Percentiles rank a stretch among this genome's conserved stretches.
Conservation (phyloP, 805 yeast genomes). For the Candida chilensis region DNA sequence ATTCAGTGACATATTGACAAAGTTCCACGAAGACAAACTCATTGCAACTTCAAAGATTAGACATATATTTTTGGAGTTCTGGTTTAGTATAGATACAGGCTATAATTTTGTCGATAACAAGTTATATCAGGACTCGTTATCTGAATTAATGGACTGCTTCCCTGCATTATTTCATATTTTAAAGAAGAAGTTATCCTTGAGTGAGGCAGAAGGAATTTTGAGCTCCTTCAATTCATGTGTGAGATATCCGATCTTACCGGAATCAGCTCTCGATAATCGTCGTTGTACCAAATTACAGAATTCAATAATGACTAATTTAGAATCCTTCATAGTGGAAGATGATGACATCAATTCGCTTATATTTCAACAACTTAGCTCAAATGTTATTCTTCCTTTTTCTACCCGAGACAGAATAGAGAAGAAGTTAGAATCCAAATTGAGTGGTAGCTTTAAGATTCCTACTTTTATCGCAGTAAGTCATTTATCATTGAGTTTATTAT, state of each 20-base stretch:
- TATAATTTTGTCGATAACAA: conserved; percentile 27
- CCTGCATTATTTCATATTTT: conserved; percentile 33
- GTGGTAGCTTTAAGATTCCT: conserved; percentile 38
- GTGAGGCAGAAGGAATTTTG: conserved; percentile 40
- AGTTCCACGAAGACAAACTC: conserved; percentile 10
- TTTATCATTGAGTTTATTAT: conserved; percentile 31
- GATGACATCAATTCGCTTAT: conserved; percentile 31
- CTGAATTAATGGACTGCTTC: conserved; percentile 46
- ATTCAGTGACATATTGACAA: conserved; percentile 34
- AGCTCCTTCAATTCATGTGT: conserved; percentile 56
- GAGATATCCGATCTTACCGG: conserved; percentile 66
- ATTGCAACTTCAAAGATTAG: conserved; percentile 5
- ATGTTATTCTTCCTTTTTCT: conserved; percentile 52
- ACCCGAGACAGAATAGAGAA: conserved; percentile 47
- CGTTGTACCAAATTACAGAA: conserved; percentile 58
- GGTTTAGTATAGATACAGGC: conserved; percentile 31
- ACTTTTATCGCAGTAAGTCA: conserved; percentile 55
- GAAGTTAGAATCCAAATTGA: conserved; percentile 32
- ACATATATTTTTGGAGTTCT: conserved; percentile 16
- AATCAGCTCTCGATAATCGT: conserved; percentile 39
- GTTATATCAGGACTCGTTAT: conserved; percentile 53
- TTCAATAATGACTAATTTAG: conserved; percentile 43
- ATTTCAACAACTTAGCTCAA: conserved; percentile 43
- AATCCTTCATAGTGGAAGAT: conserved; percentile 15
- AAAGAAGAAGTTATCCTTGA: conserved; percentile 15